Base-by-base conservation (phyloP, 768 basidiomycete genomes). In the Phlebiopsis gigantea region DNA sequence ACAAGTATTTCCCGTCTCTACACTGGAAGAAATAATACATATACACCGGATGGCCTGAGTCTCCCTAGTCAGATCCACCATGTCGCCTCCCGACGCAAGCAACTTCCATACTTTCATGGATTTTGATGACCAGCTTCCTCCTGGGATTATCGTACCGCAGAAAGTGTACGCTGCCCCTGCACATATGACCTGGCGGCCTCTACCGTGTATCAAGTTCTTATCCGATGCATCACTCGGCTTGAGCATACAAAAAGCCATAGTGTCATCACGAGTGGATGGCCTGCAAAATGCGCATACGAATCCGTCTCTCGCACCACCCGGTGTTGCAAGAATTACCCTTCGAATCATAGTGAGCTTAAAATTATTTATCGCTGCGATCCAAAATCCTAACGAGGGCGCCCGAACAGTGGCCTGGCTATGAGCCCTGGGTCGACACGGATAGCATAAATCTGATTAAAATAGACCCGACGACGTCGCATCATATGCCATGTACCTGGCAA, bases 361-460 rank as follows among this genome's bases (percentile, higher is more conserved):
- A n/a, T n/a, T n/a, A n/a, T n/a, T n/a, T n/a, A n/a, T n/a, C n/a
- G n/a, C n/a, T n/a, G n/a, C n/a, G n/a, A n/a, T n/a, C n/a, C n/a
- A n/a, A n/a, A n/a, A n/a, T n/a, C n/a, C n/a, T n/a, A n/a, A n/a
- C n/a, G n/a, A n/a, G n/a, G n/a, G n/a, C n/a, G n/a, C 3, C 48
- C 10, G 5, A 6, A 4, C 19, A 54, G 53, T 54, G 53, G 53
- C 53, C 53, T 8, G 53, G 53, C 3, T 54, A 54, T 24, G n/a
- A 26, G 5, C 21, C 26, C 5, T 54, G 53, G 53, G n/a, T 26
- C 19, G 14, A 54, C 42, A 19, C 24, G 24, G 42, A 21, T 25
- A 29, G 17, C n/a, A 29, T 51, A 2, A 15, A 34, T n/a, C 5
- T 39, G 8, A n/a, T n/a, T n/a, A n/a, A n/a, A n/a, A n/a, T n/a